Percentiles rank a stretch among this genome's conserved stretches.
Evolutionary conservation across 2,329 filamentous ascomycete species (phyloP).

Genomic region (Myriosclerotinia scirpicola): DNA sequence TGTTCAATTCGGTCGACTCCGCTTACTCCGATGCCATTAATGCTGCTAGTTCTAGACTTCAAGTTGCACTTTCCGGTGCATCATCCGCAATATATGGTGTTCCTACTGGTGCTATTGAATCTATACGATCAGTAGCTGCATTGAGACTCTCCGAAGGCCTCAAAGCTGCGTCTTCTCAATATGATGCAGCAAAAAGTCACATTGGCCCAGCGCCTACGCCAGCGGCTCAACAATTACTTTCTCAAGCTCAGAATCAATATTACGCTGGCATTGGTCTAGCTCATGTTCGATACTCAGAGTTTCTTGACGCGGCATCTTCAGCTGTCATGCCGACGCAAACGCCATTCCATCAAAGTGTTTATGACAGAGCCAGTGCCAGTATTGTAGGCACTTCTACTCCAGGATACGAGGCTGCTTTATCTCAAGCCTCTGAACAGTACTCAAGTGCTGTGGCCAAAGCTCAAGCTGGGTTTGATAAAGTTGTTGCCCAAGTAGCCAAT

Average conservation of each 20-base stretch:
- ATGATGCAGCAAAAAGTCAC: conserved; percentile 65
- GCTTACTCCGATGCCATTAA: conserved; percentile 66
- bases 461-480: conserved; percentile 5
- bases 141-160: conserved; percentile 70
- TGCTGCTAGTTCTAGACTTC: conserved; percentile 55
- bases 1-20: conserved; percentile 66
- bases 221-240: conserved; percentile 54
- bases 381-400: conserved; percentile 35
- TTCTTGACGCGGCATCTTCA: conserved; percentile 68
- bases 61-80: conserved; percentile 44
- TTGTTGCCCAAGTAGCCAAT: conserved; percentile 42
- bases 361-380: conserved; percentile 30
- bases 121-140: conserved; percentile 66
- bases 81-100: conserved; percentile 54
- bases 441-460: conserved; percentile 30
- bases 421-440: conserved; percentile 31
- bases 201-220: conserved; percentile 58
- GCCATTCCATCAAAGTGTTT: conserved; percentile 44
- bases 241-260: conserved; percentile 65
- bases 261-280: conserved; percentile 77
- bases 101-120: conserved; percentile 51
- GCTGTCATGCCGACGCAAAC: conserved; percentile 64
- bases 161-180: conserved; percentile 68
- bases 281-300: conserved; percentile 75
- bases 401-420: conserved; percentile 32